These are phyloP conservation scores for Eucalyptus sp. DNA, from an alignment of 345 rosid species.

Conservation along the genomic window DNA sequence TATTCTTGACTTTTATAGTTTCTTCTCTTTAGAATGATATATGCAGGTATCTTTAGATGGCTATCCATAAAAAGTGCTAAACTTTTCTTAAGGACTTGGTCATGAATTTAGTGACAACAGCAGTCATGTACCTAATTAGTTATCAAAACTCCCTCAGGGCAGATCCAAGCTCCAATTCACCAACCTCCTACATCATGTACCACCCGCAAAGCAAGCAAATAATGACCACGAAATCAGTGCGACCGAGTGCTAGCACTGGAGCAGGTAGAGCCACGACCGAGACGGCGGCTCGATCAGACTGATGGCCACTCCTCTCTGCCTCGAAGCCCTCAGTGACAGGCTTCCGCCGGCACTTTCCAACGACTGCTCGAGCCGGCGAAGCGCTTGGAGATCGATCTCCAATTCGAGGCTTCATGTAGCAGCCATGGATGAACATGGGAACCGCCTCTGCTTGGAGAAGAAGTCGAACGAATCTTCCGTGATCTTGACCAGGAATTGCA, in stretches of 20 bases:
- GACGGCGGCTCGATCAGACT: neutral
- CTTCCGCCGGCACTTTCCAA: neutral
- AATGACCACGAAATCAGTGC: neutral
- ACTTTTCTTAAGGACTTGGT: neutral
- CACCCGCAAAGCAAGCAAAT: slow-evolving; percentile 14
- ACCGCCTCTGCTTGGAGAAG: slow-evolving; percentile 14
- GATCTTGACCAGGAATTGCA: slow-evolving; percentile 11
- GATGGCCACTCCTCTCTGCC: neutral
- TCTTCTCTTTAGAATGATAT: neutral
- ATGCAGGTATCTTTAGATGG: no score
- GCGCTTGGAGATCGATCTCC: neutral
- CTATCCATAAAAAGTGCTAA: neutral
- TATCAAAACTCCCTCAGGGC: neutral
- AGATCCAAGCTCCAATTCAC: slow-evolving; percentile 14
- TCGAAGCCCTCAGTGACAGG: neutral
- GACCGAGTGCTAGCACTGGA: neutral
- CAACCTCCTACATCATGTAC: slow-evolving; percentile 5
- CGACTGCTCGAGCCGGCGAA: neutral
- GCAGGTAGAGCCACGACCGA: neutral
- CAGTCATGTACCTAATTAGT: neutral
- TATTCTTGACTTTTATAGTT: neutral
- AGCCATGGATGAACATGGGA: slow-evolving; percentile 6
- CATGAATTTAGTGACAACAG: neutral
- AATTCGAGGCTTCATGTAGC: neutral
- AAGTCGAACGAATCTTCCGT: neutral